Evolutionary conservation across 2,329 filamentous ascomycete genomes (phyloP), one percentile per base, ranked within the genome.

Genomic region (Bipolaris victoriae): DNA sequence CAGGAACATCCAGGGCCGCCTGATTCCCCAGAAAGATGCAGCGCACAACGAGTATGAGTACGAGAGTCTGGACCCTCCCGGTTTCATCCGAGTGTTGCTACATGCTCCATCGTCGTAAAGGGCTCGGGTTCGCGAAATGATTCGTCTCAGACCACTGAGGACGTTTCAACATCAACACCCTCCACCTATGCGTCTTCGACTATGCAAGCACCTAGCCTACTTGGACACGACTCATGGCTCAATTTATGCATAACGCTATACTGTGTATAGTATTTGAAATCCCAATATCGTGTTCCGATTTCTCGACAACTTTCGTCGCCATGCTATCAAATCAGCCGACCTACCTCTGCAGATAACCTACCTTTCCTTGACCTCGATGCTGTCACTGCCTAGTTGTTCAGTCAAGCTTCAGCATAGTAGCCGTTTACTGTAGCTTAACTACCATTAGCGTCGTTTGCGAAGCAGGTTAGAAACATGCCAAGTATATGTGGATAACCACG

Each of bases 81-180:
- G 46, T 49, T 49, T 39, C 46, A 24, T 16, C 26, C 9, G 37
- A 7, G 22, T n/a, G 18, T 9, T 16, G 11, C 10, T 15, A n/a
- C 4, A 11, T 41, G 18, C 31, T 13, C 20, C 11, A 31, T 40
- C 41, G 48, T 31, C 37, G 26, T 37, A 5, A 40, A 31, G 20
- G 22, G 24, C 22, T 50, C 16, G 36, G 37, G 22, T 24, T 13
- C 24, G 37, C 20, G 37, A 24, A n/a, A 7, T 41, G n/a, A 16
- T 22, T 22, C 48, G 37, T 50, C 36, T 50, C 36, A 33, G 48
- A 22, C 22, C 7, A 16, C 18, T 40, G 9, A 20, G 16, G 41
- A 15, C 16, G 47, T 50, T 41, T 50, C 48, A 50, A 40, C 48
- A 41, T 41, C 48, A 24, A 29, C n/a, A 5, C 5, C n/a, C 3